Percentiles rank a stretch among this genome's conserved stretches.
Conservation (phyloP, 2,329 filamentous ascomycete species). For the Cladosporium halotolerans region DNA sequence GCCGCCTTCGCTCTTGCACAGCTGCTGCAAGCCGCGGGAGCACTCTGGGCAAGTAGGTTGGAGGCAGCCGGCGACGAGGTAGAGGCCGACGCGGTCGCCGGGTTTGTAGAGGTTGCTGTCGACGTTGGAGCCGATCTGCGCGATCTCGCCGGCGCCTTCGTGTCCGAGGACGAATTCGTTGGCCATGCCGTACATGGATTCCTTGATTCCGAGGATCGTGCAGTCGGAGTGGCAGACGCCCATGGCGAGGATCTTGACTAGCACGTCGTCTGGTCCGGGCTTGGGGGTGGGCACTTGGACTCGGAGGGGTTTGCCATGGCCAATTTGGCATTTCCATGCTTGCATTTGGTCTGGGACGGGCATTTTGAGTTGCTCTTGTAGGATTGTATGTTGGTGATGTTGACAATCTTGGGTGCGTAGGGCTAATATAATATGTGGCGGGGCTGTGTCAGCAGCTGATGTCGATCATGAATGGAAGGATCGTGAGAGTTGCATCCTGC, state of each 20-base stretch:
- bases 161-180: constrained; percentile 15
- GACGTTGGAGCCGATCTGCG: constrained; percentile 15
- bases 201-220: constrained; percentile 25
- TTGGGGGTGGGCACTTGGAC: constrained; percentile 27
- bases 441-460: no score
- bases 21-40: constrained; percentile 33
- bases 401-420: no score
- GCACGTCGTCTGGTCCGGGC: constrained; percentile 22
- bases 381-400: neutral
- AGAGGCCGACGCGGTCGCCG: constrained; percentile 30
- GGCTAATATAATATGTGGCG: no score
- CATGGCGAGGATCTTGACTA: constrained; percentile 32
- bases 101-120: constrained; percentile 8
- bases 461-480: no score
- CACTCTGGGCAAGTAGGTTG: constrained; percentile 33
- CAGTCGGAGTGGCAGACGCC: constrained; percentile 33
- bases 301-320: constrained; percentile 26
- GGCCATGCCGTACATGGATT: constrained; percentile 7
- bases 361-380: neutral
- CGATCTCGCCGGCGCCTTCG: constrained; percentile 19
- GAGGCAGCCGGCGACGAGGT: constrained; percentile 31
- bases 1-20: constrained; percentile 31
- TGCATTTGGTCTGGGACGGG: neutral
- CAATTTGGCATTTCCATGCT: constrained; percentile 13
- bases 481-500: no score